A percentile compares a stretch with the other conserved stretches of the same genome.
Evolutionary conservation across 495 filamentous ascomycete species (phyloP).

Genomic region (Daldinia bambusicola): DNA sequence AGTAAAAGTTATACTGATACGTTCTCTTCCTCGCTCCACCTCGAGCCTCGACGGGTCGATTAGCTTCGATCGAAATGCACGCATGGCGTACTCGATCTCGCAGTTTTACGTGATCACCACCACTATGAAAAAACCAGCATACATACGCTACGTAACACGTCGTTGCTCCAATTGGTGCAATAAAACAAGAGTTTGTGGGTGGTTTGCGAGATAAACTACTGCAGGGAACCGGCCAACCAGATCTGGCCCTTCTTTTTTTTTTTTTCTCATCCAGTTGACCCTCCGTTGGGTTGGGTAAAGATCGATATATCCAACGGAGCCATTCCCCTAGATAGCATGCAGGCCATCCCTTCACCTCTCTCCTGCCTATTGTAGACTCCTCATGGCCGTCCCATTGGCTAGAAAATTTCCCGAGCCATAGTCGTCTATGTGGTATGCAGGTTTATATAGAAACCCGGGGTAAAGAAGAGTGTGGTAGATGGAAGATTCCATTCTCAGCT

Average conservation of each 20-base stretch:
- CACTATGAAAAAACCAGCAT: not conserved
- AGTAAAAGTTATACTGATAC: not conserved
- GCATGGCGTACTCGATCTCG: slow-evolving; percentile 39
- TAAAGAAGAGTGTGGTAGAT: slow-evolving; percentile 19
- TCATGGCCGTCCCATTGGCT: slow-evolving; percentile 31
- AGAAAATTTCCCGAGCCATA: slow-evolving; percentile 33
- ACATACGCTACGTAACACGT: not conserved
- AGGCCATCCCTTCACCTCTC: slow-evolving; percentile 22
- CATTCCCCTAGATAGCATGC: slow-evolving; percentile 28
- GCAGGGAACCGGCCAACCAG: slow-evolving; percentile 23
- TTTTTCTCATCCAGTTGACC: slow-evolving; percentile 4
- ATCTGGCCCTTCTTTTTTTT: not conserved
- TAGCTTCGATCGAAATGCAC: slow-evolving; percentile 28
- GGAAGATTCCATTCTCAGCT: slow-evolving; percentile 1
- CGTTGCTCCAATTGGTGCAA: slow-evolving; percentile 26
- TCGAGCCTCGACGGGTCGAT: slow-evolving; percentile 4
- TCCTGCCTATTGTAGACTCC: slow-evolving; percentile 30
- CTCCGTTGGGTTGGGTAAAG: slow-evolving; percentile 39
- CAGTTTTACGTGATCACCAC: slow-evolving; percentile 39
- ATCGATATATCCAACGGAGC: slow-evolving; percentile 35
- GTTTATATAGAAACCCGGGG: slow-evolving; percentile 37
- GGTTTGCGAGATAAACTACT: slow-evolving; percentile 1
- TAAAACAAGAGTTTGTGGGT: slow-evolving; percentile 4
- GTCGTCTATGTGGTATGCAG: slow-evolving; percentile 29
- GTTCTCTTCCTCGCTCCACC: not conserved